Conservation (phyloP, 2,329 filamentous ascomycete genomes). For the Aspergillus fumigatus region DNA sequence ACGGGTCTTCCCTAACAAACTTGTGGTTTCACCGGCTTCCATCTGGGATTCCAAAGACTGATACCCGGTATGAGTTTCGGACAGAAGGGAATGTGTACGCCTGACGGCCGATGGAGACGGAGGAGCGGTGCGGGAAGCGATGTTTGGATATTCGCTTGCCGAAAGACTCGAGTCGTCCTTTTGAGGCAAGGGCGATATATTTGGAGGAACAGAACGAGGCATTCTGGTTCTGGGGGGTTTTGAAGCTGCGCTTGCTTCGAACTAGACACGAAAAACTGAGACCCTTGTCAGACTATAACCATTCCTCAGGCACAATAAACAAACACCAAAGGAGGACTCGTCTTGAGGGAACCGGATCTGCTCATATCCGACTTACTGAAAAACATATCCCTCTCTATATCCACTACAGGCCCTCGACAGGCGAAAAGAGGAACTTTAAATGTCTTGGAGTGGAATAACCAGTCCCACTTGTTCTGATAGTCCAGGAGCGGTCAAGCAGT, state of each 20-base stretch:
- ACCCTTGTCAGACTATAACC: neutral
- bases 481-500: neutral
- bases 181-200: slow-evolving; percentile 14
- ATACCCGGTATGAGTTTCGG: slow-evolving; percentile 30
- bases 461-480: neutral
- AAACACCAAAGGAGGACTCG: neutral
- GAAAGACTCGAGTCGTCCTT: slow-evolving; percentile 9
- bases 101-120: slow-evolving; percentile 34
- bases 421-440: neutral
- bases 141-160: slow-evolving; percentile 7
- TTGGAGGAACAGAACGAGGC: slow-evolving; percentile 30
- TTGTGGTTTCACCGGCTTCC: slow-evolving; percentile 32
- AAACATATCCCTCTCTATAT: neutral
- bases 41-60: slow-evolving; percentile 27
- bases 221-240: slow-evolving; percentile 16
- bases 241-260: neutral
- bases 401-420: neutral
- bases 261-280: neutral
- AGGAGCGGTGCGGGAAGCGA: slow-evolving; percentile 27
- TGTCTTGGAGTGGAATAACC: neutral
- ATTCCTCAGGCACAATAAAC: neutral
- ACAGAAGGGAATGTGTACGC: slow-evolving; percentile 25
- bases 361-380: neutral
- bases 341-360: neutral
- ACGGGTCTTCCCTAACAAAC: slow-evolving; percentile 25